These are phyloP conservation scores for Aspergillus amoenus DNA, from an alignment of 2,329 filamentous ascomycete species.

Conservation along the genomic window DNA sequence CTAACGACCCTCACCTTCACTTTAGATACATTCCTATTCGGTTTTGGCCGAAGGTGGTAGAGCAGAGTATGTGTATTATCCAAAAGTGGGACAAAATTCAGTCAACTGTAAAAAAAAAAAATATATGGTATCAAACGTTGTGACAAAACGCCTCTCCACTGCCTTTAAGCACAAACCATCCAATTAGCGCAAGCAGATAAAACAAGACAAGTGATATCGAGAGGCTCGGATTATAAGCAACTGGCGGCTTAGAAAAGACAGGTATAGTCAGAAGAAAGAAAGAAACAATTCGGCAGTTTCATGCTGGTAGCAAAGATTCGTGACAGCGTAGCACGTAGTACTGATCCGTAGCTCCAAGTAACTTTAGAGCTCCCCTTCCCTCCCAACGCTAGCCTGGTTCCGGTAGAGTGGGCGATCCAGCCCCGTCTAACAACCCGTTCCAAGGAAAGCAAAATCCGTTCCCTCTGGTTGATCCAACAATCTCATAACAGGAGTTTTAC, in stretches of 20 bases:
- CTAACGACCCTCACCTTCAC: neutral
- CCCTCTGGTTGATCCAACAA: conserved; percentile 39
- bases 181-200: conserved; percentile 2
- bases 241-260: conserved; percentile 5
- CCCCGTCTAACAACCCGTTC: conserved; percentile 30
- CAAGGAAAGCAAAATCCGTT: conserved; percentile 42
- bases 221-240: neutral
- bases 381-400: neutral
- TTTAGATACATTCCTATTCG: neutral
- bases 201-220: conserved; percentile 4
- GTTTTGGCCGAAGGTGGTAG: neutral
- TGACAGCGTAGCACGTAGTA: neutral
- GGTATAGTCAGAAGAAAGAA: neutral
- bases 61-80: neutral
- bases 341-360: neutral
- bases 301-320: conserved; percentile 9
- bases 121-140: conserved; percentile 19
- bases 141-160: conserved; percentile 20
- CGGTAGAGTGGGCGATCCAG: neutral
- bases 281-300: neutral
- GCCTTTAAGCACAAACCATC: conserved; percentile 15
- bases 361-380: neutral
- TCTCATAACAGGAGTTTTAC: conserved; percentile 31
- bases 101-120: neutral
- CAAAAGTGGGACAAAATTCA: neutral